These are phyloP conservation scores for Citrus hindsii DNA, from an alignment of 345 rosid genomes.

Conservation along the genomic window DNA sequence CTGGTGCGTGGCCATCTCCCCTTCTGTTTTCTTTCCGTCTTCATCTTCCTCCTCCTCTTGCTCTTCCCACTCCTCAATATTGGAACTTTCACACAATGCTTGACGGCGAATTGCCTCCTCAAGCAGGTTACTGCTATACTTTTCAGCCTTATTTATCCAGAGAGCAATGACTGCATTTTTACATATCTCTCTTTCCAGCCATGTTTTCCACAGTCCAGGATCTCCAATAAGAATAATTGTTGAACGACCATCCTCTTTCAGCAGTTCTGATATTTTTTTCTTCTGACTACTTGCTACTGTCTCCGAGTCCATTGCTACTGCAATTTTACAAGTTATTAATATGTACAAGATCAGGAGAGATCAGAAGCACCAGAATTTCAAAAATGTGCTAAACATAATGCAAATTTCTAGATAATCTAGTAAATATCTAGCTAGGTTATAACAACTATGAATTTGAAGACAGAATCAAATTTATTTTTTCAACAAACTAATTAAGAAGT, in stretches of 20 bases:
- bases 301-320: neutral
- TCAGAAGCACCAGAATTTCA: too few relatives aligned
- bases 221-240: slow-evolving; percentile 23
- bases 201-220: slow-evolving; percentile 22
- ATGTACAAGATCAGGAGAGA: too few relatives aligned
- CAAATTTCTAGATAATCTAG: too few relatives aligned
- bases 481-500: too few relatives aligned
- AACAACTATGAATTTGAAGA: too few relatives aligned
- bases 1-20: too few relatives aligned
- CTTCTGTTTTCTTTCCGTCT: neutral
- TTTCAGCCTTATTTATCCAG: slow-evolving; percentile 28
- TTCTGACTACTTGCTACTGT: neutral
- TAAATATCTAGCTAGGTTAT: too few relatives aligned
- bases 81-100: slow-evolving; percentile 15
- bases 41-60: slow-evolving; percentile 17
- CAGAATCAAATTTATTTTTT: too few relatives aligned
- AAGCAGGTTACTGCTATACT: slow-evolving; percentile 15
- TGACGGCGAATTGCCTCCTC: slow-evolving; percentile 37
- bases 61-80: slow-evolving; percentile 29
- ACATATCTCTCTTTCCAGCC: slow-evolving; percentile 17
- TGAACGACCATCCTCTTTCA: neutral
- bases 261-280: neutral
- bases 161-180: slow-evolving; percentile 4
- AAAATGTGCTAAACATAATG: too few relatives aligned
- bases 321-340: too few relatives aligned